These are phyloP conservation scores for Achaetomiella virescens DNA, from an alignment of 495 filamentous ascomycete genomes.

Conservation along the genomic window DNA sequence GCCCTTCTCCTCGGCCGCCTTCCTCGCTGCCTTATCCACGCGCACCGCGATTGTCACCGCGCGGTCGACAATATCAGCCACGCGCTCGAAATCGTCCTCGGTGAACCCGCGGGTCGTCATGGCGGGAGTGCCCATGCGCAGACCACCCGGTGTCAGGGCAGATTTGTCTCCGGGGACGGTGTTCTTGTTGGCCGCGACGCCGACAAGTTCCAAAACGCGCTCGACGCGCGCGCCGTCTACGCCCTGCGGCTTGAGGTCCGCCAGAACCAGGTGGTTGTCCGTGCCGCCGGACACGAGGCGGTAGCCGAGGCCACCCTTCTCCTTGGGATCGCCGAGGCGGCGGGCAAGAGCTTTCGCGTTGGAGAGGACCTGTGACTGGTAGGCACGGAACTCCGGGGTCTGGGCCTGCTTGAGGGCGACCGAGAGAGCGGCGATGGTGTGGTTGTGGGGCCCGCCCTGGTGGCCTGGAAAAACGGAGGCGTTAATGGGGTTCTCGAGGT, in stretches of 20 bases:
- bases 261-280: conserved; percentile 91
- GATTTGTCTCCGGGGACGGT: conserved; percentile 94
- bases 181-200: conserved; percentile 97
- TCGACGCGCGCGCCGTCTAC: conserved; percentile 93
- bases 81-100: conserved; percentile 79
- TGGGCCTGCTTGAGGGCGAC: conserved; percentile 94
- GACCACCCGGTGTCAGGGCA: conserved; percentile 82
- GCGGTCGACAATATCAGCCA: conserved; percentile 90
- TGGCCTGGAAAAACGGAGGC: conserved; percentile 97
- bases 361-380: conserved; percentile 78
- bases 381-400: conserved; percentile 76
- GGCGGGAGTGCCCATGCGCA: conserved; percentile 88
- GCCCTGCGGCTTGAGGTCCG: conserved; percentile 87
- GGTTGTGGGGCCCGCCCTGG: conserved; percentile 97
- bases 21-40: conserved; percentile 72
- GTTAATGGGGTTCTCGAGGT: conserved; percentile 92
- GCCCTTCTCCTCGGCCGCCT: conserved; percentile 68
- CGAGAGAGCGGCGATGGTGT: conserved; percentile 92
- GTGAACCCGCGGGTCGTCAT: conserved; percentile 95
- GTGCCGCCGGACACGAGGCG: conserved; percentile 88
- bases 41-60: conserved; percentile 78
- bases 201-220: conserved; percentile 86
- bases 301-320: conserved; percentile 76
- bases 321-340: conserved; percentile 64
- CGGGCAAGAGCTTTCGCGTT: conserved; percentile 83